Conservation (phyloP, 805 yeast genomes). For the Lachancea mirantina region DNA sequence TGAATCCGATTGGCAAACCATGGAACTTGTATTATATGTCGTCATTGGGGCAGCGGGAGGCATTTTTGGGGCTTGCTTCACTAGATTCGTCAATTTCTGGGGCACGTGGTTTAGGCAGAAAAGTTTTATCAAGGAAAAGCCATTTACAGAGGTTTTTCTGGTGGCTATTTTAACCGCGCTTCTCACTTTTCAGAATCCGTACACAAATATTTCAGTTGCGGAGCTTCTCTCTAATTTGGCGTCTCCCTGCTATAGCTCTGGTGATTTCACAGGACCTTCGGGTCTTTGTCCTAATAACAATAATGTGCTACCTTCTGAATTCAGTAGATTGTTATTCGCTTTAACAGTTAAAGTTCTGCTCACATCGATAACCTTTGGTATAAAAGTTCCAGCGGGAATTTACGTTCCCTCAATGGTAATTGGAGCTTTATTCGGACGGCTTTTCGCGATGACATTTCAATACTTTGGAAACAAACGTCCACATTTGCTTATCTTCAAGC, state of each 20-base stretch:
- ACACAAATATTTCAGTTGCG: slow-evolving; percentile 41
- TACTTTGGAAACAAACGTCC: slow-evolving; percentile 30
- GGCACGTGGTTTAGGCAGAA: slow-evolving; percentile 32
- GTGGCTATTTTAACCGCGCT: slow-evolving; percentile 41
- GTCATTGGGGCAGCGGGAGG: slow-evolving; percentile 49
- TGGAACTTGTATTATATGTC: slow-evolving; percentile 41
- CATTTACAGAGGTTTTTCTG: slow-evolving; percentile 39
- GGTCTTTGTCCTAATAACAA: slow-evolving; percentile 25
- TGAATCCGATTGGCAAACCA: slow-evolving; percentile 44
- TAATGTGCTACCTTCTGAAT: slow-evolving; percentile 27
- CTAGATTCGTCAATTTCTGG: slow-evolving; percentile 40
- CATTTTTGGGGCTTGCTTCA: slow-evolving; percentile 43
- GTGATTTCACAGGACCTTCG: slow-evolving; percentile 12
- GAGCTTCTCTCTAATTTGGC: slow-evolving; percentile 46
- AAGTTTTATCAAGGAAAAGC: slow-evolving; percentile 32
- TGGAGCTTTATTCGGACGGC: slow-evolving; percentile 53
- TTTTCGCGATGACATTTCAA: slow-evolving; percentile 40
- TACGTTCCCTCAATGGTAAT: slow-evolving; percentile 59
- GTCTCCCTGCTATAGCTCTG: slow-evolving; percentile 36
- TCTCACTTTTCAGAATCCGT: slow-evolving; percentile 42
- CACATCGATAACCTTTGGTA: slow-evolving; percentile 49
- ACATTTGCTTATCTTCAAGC: slow-evolving; percentile 7
- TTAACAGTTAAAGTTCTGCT: slow-evolving; percentile 38
- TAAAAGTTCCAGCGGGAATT: slow-evolving; percentile 53
- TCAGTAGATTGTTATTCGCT: slow-evolving; percentile 35